Percentiles rank a stretch among this genome's conserved stretches.
Evolutionary conservation across 1,139 yeast genomes (phyloP).

Genomic region (Geotrichum carabidarum): DNA sequence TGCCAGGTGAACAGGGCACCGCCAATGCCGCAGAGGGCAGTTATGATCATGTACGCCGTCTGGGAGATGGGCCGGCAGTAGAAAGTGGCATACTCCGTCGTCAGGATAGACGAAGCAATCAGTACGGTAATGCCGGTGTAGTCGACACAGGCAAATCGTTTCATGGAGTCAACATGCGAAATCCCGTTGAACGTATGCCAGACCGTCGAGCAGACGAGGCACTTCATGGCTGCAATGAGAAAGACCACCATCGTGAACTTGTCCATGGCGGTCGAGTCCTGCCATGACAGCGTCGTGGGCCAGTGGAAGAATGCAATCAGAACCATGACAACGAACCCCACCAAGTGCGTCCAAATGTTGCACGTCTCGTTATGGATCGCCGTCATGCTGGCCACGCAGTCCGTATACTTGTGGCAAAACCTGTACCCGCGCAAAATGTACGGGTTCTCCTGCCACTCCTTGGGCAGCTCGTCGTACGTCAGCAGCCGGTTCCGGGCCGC

Average conservation of each 20-base stretch:
- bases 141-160: conserved; percentile 85
- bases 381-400: conserved; percentile 55
- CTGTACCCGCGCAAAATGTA: conserved; percentile 81
- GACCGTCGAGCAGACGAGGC: conserved; percentile 68
- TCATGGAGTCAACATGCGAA: conserved; percentile 57
- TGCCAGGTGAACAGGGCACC: conserved; percentile 88
- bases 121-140: conserved; percentile 89
- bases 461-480: conserved; percentile 83
- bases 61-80: conserved; percentile 54
- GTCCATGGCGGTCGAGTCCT: conserved; percentile 45
- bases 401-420: conserved; percentile 60
- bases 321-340: conserved; percentile 58
- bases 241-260: conserved; percentile 57
- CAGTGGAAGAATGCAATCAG: conserved; percentile 56
- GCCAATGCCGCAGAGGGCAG: conserved; percentile 59
- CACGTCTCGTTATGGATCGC: conserved; percentile 81
- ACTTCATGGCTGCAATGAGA: conserved; percentile 65
- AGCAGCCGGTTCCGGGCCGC: conserved; percentile 54
- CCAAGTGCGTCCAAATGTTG: conserved; percentile 88
- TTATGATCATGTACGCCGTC: conserved; percentile 51
- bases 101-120: conserved; percentile 83
- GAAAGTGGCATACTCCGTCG: conserved; percentile 78
- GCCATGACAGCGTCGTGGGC: conserved; percentile 47
- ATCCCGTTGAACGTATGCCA: conserved; percentile 94
- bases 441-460: conserved; percentile 90